Conservation (phyloP, 768 basidiomycete genomes). For the Arthromyces matolae region DNA sequence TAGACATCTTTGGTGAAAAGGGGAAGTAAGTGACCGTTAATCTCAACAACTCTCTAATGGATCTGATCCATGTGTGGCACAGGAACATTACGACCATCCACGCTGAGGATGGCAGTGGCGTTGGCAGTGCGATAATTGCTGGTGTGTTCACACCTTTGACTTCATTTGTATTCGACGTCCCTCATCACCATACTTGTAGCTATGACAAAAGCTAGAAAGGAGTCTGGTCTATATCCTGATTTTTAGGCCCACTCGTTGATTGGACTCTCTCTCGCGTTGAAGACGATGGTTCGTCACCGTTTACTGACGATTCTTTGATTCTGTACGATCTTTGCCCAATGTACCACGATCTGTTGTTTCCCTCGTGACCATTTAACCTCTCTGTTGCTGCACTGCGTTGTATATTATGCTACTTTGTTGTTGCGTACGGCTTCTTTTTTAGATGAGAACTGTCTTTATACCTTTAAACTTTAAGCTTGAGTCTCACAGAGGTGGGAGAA, state of each 20-base stretch:
- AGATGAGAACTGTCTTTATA: neutral
- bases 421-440: neutral
- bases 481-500: too few relatives aligned
- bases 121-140: constrained; percentile 96
- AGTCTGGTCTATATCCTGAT: constrained; percentile 52
- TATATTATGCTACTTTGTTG: constrained; percentile 1
- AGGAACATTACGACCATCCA: constrained; percentile 76
- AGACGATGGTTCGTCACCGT: neutral
- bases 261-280: neutral
- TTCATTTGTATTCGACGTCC: neutral
- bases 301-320: neutral
- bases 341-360: neutral
- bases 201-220: constrained; percentile 85
- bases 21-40: constrained; percentile 65
- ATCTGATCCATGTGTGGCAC: neutral
- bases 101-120: constrained; percentile 90
- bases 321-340: constrained; percentile 7
- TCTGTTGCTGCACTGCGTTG: constrained; percentile 6
- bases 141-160: constrained; percentile 21
- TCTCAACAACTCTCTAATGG: neutral
- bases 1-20: constrained; percentile 95
- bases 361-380: neutral
- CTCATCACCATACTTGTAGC: constrained; percentile 39
- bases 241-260: constrained; percentile 33
- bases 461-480: too few relatives aligned